phyloP scores from a whole-genome alignment of 192 early-diverging fungal species.

The Oehlia diaphana region DNA sequence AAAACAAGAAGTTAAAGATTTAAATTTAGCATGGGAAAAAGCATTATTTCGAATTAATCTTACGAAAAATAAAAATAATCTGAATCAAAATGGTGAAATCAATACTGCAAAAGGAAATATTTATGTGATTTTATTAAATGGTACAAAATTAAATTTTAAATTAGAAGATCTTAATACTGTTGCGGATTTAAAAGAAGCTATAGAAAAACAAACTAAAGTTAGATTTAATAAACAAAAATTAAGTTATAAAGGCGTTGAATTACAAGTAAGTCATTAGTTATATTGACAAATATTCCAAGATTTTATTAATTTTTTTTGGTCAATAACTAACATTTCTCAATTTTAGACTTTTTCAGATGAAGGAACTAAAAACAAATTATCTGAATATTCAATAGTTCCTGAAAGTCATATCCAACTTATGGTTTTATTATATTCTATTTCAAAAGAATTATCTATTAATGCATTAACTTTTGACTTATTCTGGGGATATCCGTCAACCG shows the following conservation, averaged over 20 bases:
- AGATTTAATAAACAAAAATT: constrained; percentile 25
- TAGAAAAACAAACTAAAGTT: constrained; percentile 1
- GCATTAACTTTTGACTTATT: constrained; percentile 18
- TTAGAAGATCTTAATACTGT: not conserved
- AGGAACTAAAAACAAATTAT: not conserved
- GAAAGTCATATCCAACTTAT: constrained; percentile 24
- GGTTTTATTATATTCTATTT: constrained; percentile 27
- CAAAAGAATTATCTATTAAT: not conserved
- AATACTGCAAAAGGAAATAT: constrained; percentile 6
- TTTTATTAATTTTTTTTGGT: too few relatives aligned
- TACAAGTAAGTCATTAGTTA: constrained; percentile 21
- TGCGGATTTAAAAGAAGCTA: not conserved
- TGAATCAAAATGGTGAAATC: not conserved
- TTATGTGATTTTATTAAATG: constrained; percentile 27
- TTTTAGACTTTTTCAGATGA: not conserved
- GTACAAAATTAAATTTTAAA: not conserved
- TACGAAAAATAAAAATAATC: not conserved
- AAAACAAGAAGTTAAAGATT: not conserved
- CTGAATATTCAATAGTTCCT: constrained; percentile 8
- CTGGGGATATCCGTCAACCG: constrained; percentile 13
- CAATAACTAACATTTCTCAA: too few relatives aligned
- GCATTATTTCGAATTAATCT: constrained; percentile 17
- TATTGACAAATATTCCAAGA: not conserved
- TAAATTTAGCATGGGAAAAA: constrained; percentile 14
- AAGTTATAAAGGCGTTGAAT: constrained; percentile 10